phyloP scores from a whole-genome alignment of 768 basidiomycete genomes.

The Piloderma croceum region DNA sequence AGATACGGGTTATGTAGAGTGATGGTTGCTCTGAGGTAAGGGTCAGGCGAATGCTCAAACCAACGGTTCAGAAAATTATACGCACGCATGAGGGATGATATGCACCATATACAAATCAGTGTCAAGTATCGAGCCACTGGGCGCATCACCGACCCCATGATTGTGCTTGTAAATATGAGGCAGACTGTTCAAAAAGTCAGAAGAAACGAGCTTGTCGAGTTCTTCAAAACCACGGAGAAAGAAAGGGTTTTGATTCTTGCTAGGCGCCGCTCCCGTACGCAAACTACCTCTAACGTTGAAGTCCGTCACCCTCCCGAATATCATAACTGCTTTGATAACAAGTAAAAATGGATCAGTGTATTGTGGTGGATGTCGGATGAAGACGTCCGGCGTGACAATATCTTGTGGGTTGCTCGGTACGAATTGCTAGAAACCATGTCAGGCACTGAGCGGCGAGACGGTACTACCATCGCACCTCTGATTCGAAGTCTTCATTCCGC shows the following conservation, averaged over 20 bases:
- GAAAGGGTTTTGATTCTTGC: conserved; percentile 72
- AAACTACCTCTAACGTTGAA: conserved; percentile 74
- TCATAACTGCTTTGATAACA: conserved; percentile 77
- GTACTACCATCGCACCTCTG: conserved; percentile 43
- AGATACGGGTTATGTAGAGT: conserved; percentile 83
- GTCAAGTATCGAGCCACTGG: conserved; percentile 58
- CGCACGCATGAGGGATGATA: conserved; percentile 80
- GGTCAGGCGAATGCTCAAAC: conserved; percentile 9
- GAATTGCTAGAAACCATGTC: conserved; percentile 36
- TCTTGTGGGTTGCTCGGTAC: conserved; percentile 75
- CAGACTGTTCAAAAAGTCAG: conserved; percentile 64
- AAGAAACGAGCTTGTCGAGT: conserved; percentile 62
- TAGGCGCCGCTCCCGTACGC: conserved; percentile 57
- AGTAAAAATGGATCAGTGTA: conserved; percentile 82
- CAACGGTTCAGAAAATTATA: conserved; percentile 15
- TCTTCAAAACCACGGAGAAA: conserved; percentile 58
- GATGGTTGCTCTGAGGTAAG: conserved; percentile 62
- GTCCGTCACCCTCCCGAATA: conserved; percentile 82
- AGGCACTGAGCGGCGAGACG: too few relatives aligned
- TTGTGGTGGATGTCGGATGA: conserved; percentile 62
- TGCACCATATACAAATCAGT: conserved; percentile 87
- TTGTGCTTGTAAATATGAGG: conserved; percentile 64
- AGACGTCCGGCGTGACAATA: conserved; percentile 56
- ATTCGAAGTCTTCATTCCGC: conserved; percentile 69
- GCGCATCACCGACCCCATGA: conserved; percentile 53